Base-by-base conservation (phyloP, 2,329 filamentous ascomycete species). In the Lojkania enalia region DNA sequence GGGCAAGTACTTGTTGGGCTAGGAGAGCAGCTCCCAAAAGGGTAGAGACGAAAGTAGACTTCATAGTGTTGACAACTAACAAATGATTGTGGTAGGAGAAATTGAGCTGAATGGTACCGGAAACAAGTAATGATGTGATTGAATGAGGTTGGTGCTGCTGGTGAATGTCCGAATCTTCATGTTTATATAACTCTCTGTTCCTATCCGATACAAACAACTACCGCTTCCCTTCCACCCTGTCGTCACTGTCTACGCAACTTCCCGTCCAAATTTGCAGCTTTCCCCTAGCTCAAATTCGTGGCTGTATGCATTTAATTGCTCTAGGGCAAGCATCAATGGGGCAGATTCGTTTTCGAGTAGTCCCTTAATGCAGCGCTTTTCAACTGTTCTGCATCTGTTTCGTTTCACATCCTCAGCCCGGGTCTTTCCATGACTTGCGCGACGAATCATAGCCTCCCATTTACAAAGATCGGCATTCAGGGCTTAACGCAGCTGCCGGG, bases 1-100 rank as follows among this genome's bases (percentile, higher is more conserved):
- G 72, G 18, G 71, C 68, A 42, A 54, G 20, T n/a, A 54, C 47
- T 23, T 55, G 52, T 35, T 60, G 56, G 30, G 56, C 52, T n/a
- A 65, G 54, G 25, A 71, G 46, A 36, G 55, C 52, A 37, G 58
- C 52, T 35, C 56, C 55, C 23, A 65, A 31, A 19, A 66, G 44
- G 23, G 57, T 46, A 7, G 63, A 53, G 20, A 61, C 35, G 45
- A 57, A 44, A 29, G 37, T 25, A 15, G 42, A 46, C 46, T 57
- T 56, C 59, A 63, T 63, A 31, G 29, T 54, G 49, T 14, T 31
- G 25, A 32, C 13, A 20, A 25, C 9, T 12, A 20, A 36, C 7
- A 14, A 40, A 13, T 14, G 21, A 11, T 15, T 19, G 19, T 14
- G 21, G 20, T 5, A 16, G 30, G 16, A 27, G 16, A 42, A 20